Evolutionary conservation across 108 stramenopile genomes (phyloP), one percentile per base, ranked within the genome.

Genomic region (Cyclotella atomus): DNA sequence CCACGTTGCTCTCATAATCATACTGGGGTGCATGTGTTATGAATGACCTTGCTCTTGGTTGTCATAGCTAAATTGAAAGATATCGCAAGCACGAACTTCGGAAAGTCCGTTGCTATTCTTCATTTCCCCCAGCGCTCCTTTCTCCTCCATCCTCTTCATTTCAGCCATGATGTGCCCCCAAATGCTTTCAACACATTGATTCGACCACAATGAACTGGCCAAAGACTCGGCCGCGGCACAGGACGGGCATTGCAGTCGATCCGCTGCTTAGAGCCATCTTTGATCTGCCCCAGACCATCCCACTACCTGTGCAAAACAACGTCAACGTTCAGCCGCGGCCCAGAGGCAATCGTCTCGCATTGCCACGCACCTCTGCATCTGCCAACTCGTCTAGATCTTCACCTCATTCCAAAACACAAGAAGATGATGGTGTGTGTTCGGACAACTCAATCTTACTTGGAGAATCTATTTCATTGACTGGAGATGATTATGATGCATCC

Each of bases 231-330:
- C 29, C 46, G 44, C 44, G 16, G 19, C 41, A 23, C 20, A 38
- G 30, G 4, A 38, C 29, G 10, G 44, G 53, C 16, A 49, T 68
- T 19, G 61, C 68, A 21, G 76, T 64, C 23, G 70, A 78, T 61
- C 77, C 77, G 12, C 70, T 78, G 25, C 56, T 78, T 15, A 46
- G 54, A 27, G 70, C 65, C 43, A 20, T 78, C 20, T 78, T 78
- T 53, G 65, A 71, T 54, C 47, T 78, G 21, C 76, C 76, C 20
- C 32, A 23, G 0, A 70, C 69, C 32, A 38, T 78, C 29, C 70
- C 43, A 19, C 27, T 57, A 1, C 50, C 28, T 14, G 4, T 54
- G 32, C 52, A 65, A 25, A 46, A n/a, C 24, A 59, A n/a, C 6
- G 23, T n/a, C 33, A 49, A 65, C n/a, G 17, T 14, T 7, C 61